Evolutionary conservation across 257 asterid genomes (phyloP), one percentile per base, ranked within the genome.

Genomic region (Phtheirospermum japonicum): DNA sequence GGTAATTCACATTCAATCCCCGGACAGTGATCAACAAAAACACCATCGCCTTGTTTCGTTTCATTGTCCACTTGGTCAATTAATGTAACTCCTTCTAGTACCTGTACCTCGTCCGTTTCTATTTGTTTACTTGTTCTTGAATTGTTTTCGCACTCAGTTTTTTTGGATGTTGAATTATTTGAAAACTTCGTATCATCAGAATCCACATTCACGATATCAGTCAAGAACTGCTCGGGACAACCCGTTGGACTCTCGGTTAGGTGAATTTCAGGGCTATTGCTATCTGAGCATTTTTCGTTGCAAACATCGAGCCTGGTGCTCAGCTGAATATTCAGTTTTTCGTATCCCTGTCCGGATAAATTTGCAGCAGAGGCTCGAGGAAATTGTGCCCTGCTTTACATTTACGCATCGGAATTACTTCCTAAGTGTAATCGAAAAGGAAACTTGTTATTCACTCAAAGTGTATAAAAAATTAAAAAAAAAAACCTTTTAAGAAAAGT

Each of bases 371-470:
- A 31, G n/a, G 10, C 40, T 31, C 52, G 54, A 60, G 65, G 69
- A 34, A 32, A 43, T 16, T 42, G 69, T 31, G 42, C 58, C 69
- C 74, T 69, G 74, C 43, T 53, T 61, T 55, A 61, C 16, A 51
- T 54, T 32, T 16, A 43, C 31, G 11, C 17, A 69, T 54, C 59
- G 61, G 34, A 33, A 31, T 69, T 53, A 69, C 48, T 32, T 14
- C 8, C 10, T 5, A 48, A 9, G 10, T 5, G 14, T 61, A 40
- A 42, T 40, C 5, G 11, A 52, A 42, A 69, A 19, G 57, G 59
- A 65, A 26, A 42, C 10, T 52, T 30, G 18, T 28, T 42, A 0
- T 42, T 31, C 57, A 31, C 9, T 9, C 61, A 32, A 62, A 17
- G 36, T 6, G 2, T 23, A 23, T 23, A 23, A 23, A 23, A 23